A percentile compares a stretch with the other conserved stretches of the same genome.
These are phyloP conservation scores for Shiraia bambusicola DNA, from an alignment of 2,329 filamentous ascomycete species.

Conservation along the genomic window DNA sequence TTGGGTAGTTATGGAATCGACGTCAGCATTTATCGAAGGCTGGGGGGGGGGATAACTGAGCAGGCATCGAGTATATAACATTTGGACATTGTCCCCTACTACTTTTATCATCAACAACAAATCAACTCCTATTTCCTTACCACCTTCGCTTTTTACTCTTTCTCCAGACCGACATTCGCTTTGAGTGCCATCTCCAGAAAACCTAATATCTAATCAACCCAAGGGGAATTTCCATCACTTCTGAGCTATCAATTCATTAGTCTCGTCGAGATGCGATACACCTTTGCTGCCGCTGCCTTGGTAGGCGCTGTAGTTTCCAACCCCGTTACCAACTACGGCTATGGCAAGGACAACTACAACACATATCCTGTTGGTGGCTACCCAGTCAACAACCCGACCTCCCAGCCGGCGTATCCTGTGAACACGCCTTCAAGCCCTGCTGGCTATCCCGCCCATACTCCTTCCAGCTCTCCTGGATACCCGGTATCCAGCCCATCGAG, in stretches of 20 bases:
- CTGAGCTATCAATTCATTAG: constrained; percentile 4
- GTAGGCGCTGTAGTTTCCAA: constrained; percentile 35
- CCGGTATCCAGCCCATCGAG: constrained; percentile 1
- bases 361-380: constrained; percentile 16
- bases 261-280: constrained; percentile 36
- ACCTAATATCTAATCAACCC: constrained; percentile 28
- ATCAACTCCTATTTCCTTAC: constrained; percentile 23
- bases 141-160: constrained; percentile 35
- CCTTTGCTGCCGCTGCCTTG: constrained; percentile 33
- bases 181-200: constrained; percentile 27
- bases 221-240: constrained; percentile 5
- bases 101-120: constrained; percentile 25
- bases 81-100: constrained; percentile 10
- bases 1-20: constrained; percentile 22
- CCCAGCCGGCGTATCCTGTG: constrained; percentile 1
- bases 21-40: constrained; percentile 29
- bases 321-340: constrained; percentile 24
- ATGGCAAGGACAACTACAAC: constrained; percentile 11
- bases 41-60: constrained; percentile 16
- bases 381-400: constrained; percentile 2
- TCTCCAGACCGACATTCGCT: constrained; percentile 36
- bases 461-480: constrained; percentile 18
- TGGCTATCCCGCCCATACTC: constrained; percentile 4
- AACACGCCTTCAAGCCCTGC: constrained; percentile 7
- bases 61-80: constrained; percentile 31